Percentiles rank a stretch among this genome's conserved stretches.
phyloP scores from a whole-genome alignment of 176 grass and related monocot species.

The Eragrostis nindensis region DNA sequence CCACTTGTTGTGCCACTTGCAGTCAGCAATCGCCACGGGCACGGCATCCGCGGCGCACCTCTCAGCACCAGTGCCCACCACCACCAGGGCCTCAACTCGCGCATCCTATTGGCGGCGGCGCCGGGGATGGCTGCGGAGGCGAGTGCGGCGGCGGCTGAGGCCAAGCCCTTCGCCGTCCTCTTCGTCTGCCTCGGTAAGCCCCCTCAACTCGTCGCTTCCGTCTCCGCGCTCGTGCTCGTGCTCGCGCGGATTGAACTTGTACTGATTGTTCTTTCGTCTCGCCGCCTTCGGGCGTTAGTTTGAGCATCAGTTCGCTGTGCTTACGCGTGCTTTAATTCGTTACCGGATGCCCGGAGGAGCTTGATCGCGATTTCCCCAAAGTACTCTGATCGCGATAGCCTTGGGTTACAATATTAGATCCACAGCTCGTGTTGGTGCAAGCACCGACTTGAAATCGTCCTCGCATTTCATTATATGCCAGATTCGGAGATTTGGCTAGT shows the following conservation, averaged over 20 bases:
- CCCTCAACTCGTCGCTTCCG: neutral
- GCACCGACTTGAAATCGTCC: neutral
- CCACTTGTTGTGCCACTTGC: slow-evolving; percentile 25
- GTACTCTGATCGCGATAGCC: neutral
- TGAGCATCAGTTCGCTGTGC: neutral
- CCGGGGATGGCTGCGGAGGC: slow-evolving; percentile 47
- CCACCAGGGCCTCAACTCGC: slow-evolving; percentile 6
- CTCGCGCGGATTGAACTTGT: neutral
- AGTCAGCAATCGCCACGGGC: slow-evolving; percentile 4
- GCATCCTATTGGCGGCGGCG: slow-evolving; percentile 34
- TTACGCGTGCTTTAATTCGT: neutral
- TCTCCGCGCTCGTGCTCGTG: neutral
- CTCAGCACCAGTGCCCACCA: neutral
- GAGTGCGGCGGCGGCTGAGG: neutral
- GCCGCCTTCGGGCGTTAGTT: neutral
- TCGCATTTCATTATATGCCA: neutral
- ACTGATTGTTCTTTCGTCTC: neutral
- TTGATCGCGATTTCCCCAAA: neutral
- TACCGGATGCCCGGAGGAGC: neutral
- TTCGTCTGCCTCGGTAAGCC: slow-evolving; percentile 91
- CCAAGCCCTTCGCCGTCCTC: slow-evolving; percentile 79
- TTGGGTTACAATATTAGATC: neutral
- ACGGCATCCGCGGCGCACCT: neutral
- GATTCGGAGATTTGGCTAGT: neutral
- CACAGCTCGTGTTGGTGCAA: neutral